These are phyloP conservation scores for Paramecium caudatum DNA, from an alignment of 73 alveolate species.

Conservation along the genomic window DNA sequence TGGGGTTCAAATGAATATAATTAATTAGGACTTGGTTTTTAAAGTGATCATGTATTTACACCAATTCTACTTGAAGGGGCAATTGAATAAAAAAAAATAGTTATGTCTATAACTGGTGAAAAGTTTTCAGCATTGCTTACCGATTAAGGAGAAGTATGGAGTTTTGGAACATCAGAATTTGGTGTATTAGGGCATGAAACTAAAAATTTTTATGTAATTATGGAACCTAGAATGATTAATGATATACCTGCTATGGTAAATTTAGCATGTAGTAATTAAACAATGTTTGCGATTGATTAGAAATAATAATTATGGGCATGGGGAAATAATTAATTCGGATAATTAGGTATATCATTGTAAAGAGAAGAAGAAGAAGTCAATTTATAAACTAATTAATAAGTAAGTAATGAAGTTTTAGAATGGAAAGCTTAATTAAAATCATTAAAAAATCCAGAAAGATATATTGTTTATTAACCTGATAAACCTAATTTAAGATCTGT, in stretches of 20 bases:
- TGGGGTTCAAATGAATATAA: constrained; percentile 73
- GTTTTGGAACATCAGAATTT: constrained; percentile 74
- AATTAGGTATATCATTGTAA: constrained; percentile 60
- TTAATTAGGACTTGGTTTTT: constrained; percentile 72
- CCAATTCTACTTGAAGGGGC: constrained; percentile 72
- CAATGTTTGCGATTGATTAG: constrained; percentile 72
- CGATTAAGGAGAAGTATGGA: constrained; percentile 74
- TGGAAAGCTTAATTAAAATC: constrained; percentile 51
- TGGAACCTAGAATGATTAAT: constrained; percentile 76
- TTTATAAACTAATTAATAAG: not conserved
- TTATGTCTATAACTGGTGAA: constrained; percentile 67
- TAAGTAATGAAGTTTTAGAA: constrained; percentile 15
- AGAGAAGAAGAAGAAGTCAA: constrained; percentile 34
- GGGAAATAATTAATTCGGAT: constrained; percentile 73
- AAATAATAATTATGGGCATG: constrained; percentile 66
- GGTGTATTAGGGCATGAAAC: constrained; percentile 75
- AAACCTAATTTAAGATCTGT: constrained; percentile 13
- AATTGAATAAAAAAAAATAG: constrained; percentile 58
- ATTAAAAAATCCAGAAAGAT: constrained; percentile 67
- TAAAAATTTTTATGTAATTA: constrained; percentile 72
- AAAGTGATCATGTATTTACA: constrained; percentile 53
- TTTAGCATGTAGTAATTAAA: constrained; percentile 71
- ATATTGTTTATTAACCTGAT: constrained; percentile 67
- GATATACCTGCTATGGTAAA: constrained; percentile 67
- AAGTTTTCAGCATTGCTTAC: constrained; percentile 71